Base-by-base conservation (phyloP, 1,284 basidiomycete genomes). In the Gomphus bonarii region DNA sequence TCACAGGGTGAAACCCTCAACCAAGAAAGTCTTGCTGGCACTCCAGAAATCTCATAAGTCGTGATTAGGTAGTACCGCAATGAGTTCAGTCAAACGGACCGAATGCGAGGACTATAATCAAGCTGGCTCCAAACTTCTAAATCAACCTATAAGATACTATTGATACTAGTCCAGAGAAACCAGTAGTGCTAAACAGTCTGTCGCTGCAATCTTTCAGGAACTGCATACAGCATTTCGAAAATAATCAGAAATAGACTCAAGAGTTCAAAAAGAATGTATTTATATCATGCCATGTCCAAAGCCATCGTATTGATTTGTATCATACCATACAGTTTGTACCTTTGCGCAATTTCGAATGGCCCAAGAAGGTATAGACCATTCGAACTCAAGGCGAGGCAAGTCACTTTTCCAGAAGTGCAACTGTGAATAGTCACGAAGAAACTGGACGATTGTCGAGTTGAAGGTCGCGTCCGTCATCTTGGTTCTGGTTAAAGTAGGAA, bases 271-370 rank as follows among this genome's bases (percentile, higher is more conserved):
- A 14, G n/a, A 16, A 40, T 16, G 18, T 22, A 20, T 10, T 44
- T 25, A 25, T 25, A 25, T 40, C n/a, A 44, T 44, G 9, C 42
- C 42, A 12, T 22, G n/a, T 5, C 20, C 20, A 22, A 4, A 48
- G 14, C 14, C 14, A 47, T 18, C 12, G 16, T 6, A 31, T 30
- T 18, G 12, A 48, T 3, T 4, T 25, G 25, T 25, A 25, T 4
- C 4, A 8, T 43, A 30, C 9, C 11, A 33, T 8, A 36, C 11
- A 51, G 44, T 14, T 11, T 56, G 54, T 57, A 50, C 48, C 55
- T 57, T 18, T 35, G 48, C 55, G 31, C 48, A 57, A 57, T 57
- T 57, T 57, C 55, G 47, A 50, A 51, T 44, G 55, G 51, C 47
- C 55, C 55, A 57, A 47, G 20, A 18, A 30, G 9, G 18, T 43